Conservation (phyloP, 192 early-diverging fungal genomes). For the Coemansia sp. region DNA sequence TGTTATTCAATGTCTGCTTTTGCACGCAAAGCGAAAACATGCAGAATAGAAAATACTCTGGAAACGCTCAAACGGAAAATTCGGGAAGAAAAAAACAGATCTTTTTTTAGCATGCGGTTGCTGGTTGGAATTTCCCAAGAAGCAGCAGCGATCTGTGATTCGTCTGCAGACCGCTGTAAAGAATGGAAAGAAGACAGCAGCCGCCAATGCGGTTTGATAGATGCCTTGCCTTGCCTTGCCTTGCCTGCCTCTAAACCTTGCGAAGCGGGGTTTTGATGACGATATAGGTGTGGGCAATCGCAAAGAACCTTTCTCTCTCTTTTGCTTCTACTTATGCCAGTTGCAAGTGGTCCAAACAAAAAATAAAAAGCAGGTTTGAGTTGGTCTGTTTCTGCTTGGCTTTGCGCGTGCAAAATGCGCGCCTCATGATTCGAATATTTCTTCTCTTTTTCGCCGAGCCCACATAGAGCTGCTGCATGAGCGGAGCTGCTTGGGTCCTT, state of each 20-base stretch:
- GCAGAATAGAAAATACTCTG: background rate
- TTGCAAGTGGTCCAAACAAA: too few species aligned
- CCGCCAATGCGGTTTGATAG: background rate
- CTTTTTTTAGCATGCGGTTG: background rate
- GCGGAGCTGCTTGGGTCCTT: background rate
- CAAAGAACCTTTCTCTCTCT: too few species aligned
- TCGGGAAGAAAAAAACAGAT: background rate
- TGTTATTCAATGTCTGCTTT: background rate
- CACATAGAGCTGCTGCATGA: too few species aligned
- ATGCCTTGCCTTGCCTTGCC: too few species aligned
- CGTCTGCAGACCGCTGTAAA: background rate
- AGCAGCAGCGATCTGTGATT: background rate
- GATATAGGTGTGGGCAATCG: background rate
- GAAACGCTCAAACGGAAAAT: background rate
- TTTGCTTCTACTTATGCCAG: too few species aligned
- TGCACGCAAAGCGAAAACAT: slow-evolving; percentile 2
- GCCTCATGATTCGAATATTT: too few species aligned
- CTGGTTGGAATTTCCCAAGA: background rate
- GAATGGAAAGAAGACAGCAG: background rate
- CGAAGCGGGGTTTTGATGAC: slow-evolving; percentile 1
- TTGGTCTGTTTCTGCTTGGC: too few species aligned
- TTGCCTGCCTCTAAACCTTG: too few species aligned
- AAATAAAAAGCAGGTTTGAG: background rate
- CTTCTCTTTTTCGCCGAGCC: too few species aligned
- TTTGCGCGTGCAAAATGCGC: too few species aligned